Base-by-base conservation (phyloP, 1,284 basidiomycete genomes). In the Ustilago sp. region DNA sequence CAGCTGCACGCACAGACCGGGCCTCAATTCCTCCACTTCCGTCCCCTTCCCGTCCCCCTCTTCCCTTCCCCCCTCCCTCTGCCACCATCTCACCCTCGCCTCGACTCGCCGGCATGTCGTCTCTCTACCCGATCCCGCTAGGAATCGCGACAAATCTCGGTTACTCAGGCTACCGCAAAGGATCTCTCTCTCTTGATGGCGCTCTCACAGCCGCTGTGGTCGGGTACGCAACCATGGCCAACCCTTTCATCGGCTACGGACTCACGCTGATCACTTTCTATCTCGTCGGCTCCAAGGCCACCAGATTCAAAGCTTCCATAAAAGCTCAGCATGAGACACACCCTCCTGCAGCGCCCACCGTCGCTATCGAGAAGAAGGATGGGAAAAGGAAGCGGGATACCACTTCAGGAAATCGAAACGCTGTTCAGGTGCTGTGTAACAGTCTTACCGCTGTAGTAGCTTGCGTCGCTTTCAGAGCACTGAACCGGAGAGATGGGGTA, bases 261-360 rank as follows among this genome's bases (percentile, higher is more conserved):
- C n/a, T 69, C 19, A 63, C 77, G 36, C 74, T 85, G 9, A 69
- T 85, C 59, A 61, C 58, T 41, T 80, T 82, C 60, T 82, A 96
- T 86, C 88, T 95, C 19, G 80, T 91, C 1, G 94, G 92, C 0
- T 93, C 92, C 58, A 89, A 90, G 57, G 94, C 94, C 0, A 97
- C 95, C 6, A 95, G 94, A 89, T 86, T 88, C 81, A 89, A 89
- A 71, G 86, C 87, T 0, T 67, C 80, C 1, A 53, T 87, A 59
- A 98, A 98, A 86, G 90, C 90, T 2, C 87, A 87, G 67, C 88
- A 95, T 32, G 95, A 98, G 85, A 59, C 62, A 17, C 65, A 73
- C 11, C 31, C 47, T 8, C 8, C 47, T 43, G 12, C 51, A 6
- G 19, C 38, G 17, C 13, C 54, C n/a, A 7, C 57, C 0, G 8